Evolutionary conservation across 495 filamentous ascomycete species (phyloP), one percentile per base, ranked within the genome.

Genomic region (Friedmanniomyces simplex): DNA sequence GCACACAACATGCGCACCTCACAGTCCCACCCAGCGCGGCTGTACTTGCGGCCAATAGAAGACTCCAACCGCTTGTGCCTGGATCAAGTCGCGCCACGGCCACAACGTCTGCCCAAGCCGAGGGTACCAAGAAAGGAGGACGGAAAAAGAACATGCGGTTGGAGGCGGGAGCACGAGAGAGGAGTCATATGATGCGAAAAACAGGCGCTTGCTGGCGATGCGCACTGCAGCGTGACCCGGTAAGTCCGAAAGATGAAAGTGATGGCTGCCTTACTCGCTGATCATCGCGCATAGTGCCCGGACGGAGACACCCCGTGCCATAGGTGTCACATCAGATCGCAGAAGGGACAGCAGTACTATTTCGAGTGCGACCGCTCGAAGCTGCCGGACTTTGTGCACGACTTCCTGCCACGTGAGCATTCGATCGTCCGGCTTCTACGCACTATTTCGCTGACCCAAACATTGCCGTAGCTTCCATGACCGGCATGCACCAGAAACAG

Each of bases 191-290:
- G 16, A 70, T 71, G 67, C 63, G 69, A n/a, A 65, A 63, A 37
- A 56, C 55, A 10, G 66, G 62, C 25, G 63, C 67, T 3, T 71
- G 70, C 47, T 72, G 70, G 70, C 64, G 64, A 26, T 71, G 70
- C 57, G 60, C 61, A 1, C 51, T 72, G 7, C 67, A 71, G 48
- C 54, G 70, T 47, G 68, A 71, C 50, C 59, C 62, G 54, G 68
- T 69, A 63, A 54, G 66, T 43, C 16, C 14, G 34, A 20, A 3
- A 54, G 8, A 4, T 34, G 6, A 21, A 49, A n/a, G n/a, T 3
- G 24, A 12, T 7, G n/a, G 30, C 49, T 32, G 2, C 2, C 16
- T 22, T 37, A 34, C 18, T 2, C 13, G 26, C 49, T 52, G 49
- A 52, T 24, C 14, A 4, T 34, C 14, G 14, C 13, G 2, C 24